Evolutionary conservation across 805 yeast genomes (phyloP).

Genomic region (Vanderwaltozyma tropicalis): DNA sequence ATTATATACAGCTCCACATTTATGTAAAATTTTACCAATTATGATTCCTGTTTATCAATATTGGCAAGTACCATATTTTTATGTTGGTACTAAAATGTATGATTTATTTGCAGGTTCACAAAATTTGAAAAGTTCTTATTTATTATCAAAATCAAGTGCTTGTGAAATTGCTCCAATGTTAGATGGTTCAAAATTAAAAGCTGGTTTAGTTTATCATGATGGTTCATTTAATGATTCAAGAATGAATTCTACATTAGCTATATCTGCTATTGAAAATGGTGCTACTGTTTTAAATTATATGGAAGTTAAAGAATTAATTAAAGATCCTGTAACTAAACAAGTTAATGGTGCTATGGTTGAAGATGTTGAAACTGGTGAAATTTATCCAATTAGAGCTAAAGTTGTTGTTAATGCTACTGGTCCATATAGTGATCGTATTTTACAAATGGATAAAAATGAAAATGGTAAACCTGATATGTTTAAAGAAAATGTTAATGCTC

Average conservation of each 20-base stretch:
- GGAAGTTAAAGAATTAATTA: slow-evolving; percentile 66
- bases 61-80: slow-evolving; percentile 94
- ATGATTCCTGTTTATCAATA: slow-evolving; percentile 92
- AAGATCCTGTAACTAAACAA: slow-evolving; percentile 47
- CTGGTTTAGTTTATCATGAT: slow-evolving; percentile 88
- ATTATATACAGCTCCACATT: slow-evolving; percentile 85
- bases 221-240: slow-evolving; percentile 91
- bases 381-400: slow-evolving; percentile 53
- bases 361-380: slow-evolving; percentile 61
- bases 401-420: slow-evolving; percentile 89
- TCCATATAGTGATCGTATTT: slow-evolving; percentile 74
- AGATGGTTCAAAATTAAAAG: slow-evolving; percentile 68
- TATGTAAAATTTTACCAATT: slow-evolving; percentile 76
- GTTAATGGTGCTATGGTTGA: slow-evolving; percentile 66
- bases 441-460: slow-evolving; percentile 75
- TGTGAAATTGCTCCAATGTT: slow-evolving; percentile 76
- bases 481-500: neutral
- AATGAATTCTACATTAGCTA: slow-evolving; percentile 76
- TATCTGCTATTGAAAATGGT: slow-evolving; percentile 77
- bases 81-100: slow-evolving; percentile 82
- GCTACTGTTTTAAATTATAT: slow-evolving; percentile 84
- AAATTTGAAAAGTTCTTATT: slow-evolving; percentile 68
- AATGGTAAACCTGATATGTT: slow-evolving; percentile 51
- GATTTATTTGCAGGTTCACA: slow-evolving; percentile 88
- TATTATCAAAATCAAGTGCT: slow-evolving; percentile 57